Evolutionary conservation across 108 stramenopile genomes (phyloP), one percentile per base, ranked within the genome.

Genomic region (Cyclotella sp.): DNA sequence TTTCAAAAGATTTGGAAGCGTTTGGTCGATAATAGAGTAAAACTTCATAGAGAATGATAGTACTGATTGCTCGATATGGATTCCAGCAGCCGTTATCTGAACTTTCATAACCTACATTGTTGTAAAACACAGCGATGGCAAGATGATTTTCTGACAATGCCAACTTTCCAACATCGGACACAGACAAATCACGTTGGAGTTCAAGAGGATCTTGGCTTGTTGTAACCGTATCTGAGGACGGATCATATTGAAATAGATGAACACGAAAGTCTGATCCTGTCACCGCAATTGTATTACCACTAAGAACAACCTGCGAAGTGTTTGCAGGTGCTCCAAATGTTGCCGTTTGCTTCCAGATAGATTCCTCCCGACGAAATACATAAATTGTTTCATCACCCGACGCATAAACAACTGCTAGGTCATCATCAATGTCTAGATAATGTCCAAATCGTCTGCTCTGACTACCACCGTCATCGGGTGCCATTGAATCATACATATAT

Each of bases 131-230:
- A 26, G 63, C 13, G 22, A 45, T 19, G 3, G 63, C 41, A 13
- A 64, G 63, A 24, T 64, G 63, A 64, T 24, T 45, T 14, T 22
- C 44, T 29, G 63, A 64, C 63, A 64, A 45, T 1, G 44, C 63
- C 21, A 64, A n/a, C 18, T 0, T 26, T 1, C 44, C 63, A 6
- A 45, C 21, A 39, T 40, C 3, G 22, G 55, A 3, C 9, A 18
- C 44, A 24, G 1, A 41, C 43, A 21, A 43, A 45, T 44, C 9
- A 21, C 3, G 12, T 61, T 43, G 63, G 7, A 24, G 3, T 3
- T 40, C 24, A 8, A 34, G 8, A 19, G 34, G 16, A 40, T 62
- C 22, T 64, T 64, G 63, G 9, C 1, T 4, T 26, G 6, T 6
- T 45, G 13, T 29, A 12, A 64, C 44, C 1, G 12, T 45, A 6